These are phyloP conservation scores for Ceriops tagal DNA, from an alignment of 345 rosid genomes.

Conservation along the genomic window DNA sequence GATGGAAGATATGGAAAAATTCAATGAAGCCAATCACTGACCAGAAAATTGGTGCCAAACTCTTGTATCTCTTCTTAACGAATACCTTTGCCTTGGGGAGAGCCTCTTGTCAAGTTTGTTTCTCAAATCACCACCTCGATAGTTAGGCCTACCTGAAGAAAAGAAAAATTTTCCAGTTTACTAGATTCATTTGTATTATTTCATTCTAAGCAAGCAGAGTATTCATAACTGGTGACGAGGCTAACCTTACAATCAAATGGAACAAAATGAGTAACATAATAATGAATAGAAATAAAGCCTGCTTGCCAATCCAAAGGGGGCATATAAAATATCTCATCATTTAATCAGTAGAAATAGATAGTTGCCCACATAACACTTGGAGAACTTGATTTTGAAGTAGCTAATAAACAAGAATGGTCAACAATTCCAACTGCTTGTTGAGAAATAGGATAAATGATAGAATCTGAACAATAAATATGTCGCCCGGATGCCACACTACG, in stretches of 20 bases:
- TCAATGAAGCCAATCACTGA: conserved; percentile 30
- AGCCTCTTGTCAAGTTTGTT: conserved; percentile 67
- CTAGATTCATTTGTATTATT: conserved; percentile 6
- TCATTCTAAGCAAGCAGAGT: conserved; percentile 28
- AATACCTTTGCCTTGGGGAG: conserved; percentile 61
- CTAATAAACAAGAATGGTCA: conserved; percentile 28
- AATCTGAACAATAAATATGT: conserved; percentile 29
- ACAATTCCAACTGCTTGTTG: conserved; percentile 40
- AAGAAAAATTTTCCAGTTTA: conserved; percentile 5
- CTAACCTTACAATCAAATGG: conserved; percentile 51
- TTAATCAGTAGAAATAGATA: conserved; percentile 38
- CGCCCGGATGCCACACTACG: conserved; percentile 34
- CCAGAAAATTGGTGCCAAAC: conserved; percentile 42
- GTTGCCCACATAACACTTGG: conserved; percentile 33
- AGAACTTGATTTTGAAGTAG: conserved; percentile 34
- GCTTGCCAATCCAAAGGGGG: conserved; percentile 48
- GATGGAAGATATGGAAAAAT: background rate
- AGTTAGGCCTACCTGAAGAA: conserved; percentile 53
- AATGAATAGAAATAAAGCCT: conserved; percentile 49
- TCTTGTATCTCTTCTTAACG: conserved; percentile 51
- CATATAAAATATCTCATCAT: conserved; percentile 43
- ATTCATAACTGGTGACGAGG: conserved; percentile 20
- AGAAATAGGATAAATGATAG: conserved; percentile 39
- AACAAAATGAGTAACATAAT: conserved; percentile 47
- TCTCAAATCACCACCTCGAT: conserved; percentile 74